phyloP scores from a whole-genome alignment of 345 rosid genomes.

The Pseudoturritis turrita region DNA sequence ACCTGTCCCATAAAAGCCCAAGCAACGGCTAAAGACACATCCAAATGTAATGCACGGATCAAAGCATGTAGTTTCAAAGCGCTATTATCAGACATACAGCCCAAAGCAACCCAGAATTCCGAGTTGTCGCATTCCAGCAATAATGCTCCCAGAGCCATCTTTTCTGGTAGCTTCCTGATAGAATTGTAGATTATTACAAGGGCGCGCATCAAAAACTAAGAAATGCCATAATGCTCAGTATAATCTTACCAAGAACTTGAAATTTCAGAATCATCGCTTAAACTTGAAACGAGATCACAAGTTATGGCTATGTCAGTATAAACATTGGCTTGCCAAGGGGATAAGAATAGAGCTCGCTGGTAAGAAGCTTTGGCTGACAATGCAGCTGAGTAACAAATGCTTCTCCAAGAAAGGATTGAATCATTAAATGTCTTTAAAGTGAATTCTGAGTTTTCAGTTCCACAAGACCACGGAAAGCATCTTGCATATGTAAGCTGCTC shows the following conservation, averaged over 20 bases:
- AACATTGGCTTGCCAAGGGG: slow-evolving; percentile 89
- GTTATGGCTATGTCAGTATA: slow-evolving; percentile 73
- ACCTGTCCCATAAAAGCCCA: slow-evolving; percentile 98
- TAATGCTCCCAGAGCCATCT: slow-evolving; percentile 88
- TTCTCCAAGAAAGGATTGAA: slow-evolving; percentile 71
- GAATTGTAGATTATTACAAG: slow-evolving; percentile 28
- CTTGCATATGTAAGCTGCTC: slow-evolving; percentile 69
- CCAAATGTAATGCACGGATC: slow-evolving; percentile 86
- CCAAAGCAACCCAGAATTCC: slow-evolving; percentile 86
- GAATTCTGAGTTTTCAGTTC: slow-evolving; percentile 29
- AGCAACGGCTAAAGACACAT: slow-evolving; percentile 74
- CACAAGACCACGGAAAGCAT: slow-evolving; percentile 72
- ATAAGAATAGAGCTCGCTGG: slow-evolving; percentile 72
- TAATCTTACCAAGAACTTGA: slow-evolving; percentile 55
- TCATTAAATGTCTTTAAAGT: slow-evolving; percentile 39
- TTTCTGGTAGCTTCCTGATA: slow-evolving; percentile 86
- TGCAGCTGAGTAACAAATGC: slow-evolving; percentile 51
- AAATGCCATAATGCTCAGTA: slow-evolving; percentile 7
- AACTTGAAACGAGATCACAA: slow-evolving; percentile 60
- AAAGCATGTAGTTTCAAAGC: slow-evolving; percentile 85
- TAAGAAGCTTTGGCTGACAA: slow-evolving; percentile 66
- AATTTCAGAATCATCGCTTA: slow-evolving; percentile 31
- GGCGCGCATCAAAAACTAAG: slow-evolving; percentile 11
- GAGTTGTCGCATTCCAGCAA: slow-evolving; percentile 73
- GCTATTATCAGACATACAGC: slow-evolving; percentile 60